These are phyloP conservation scores for Celoporthe dispersa DNA, from an alignment of 2,329 filamentous ascomycete genomes.

Conservation along the genomic window DNA sequence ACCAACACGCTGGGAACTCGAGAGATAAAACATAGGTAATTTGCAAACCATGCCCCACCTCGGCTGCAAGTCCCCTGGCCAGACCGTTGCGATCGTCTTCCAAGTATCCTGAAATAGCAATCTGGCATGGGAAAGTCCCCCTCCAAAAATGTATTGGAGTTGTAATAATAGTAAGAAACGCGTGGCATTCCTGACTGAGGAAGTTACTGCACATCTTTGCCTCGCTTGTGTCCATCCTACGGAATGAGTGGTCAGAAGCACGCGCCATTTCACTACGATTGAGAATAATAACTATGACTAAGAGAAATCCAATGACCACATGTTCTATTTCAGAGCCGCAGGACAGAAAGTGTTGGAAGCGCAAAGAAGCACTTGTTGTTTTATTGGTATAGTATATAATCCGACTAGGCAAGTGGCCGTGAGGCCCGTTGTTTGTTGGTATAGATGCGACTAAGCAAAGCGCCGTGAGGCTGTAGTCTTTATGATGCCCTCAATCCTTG, in stretches of 20 bases:
- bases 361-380: not conserved
- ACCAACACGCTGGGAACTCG: not conserved
- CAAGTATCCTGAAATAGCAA: not conserved
- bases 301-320: not conserved
- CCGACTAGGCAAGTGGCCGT: not conserved
- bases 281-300: not conserved
- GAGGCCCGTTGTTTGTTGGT: not conserved
- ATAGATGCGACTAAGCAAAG: not conserved
- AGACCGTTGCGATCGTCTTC: not conserved
- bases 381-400: not conserved
- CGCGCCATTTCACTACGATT: not conserved
- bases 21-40: not conserved
- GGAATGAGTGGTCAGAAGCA: not conserved
- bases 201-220: not conserved
- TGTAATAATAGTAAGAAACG: not conserved
- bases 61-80: not conserved
- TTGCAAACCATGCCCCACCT: not conserved
- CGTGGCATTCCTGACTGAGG: not conserved
- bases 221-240: not conserved
- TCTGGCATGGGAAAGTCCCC: too few relatives aligned
- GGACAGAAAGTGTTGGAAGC: not conserved
- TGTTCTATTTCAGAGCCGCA: not conserved
- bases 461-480: constrained; percentile 1
- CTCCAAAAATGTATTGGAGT: not conserved
- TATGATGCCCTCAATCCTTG: not conserved